These are phyloP conservation scores for Paecilomyces niveus DNA, from an alignment of 2,329 filamentous ascomycete species.

Conservation along the genomic window DNA sequence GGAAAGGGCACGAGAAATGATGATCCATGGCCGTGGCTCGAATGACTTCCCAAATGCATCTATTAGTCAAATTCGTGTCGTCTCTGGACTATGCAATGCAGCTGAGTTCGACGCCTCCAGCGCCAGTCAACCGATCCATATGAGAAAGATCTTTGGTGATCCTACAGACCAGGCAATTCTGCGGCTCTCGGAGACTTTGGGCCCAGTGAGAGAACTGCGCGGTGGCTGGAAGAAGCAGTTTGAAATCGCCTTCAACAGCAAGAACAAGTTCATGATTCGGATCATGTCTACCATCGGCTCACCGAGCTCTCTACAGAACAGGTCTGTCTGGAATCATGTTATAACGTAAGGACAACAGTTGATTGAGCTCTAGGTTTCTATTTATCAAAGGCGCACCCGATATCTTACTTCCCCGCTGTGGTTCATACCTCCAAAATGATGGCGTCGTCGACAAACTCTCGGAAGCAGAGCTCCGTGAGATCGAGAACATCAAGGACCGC, in stretches of 20 bases:
- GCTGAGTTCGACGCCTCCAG: conserved; percentile 66
- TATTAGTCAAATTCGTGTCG: conserved; percentile 52
- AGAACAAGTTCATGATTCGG: conserved; percentile 75
- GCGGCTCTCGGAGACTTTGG: conserved; percentile 61
- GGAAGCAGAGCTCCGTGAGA: conserved; percentile 32
- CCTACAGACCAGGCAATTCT: conserved; percentile 70
- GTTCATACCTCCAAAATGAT: conserved; percentile 48
- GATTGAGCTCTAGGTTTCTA: conserved; percentile 41
- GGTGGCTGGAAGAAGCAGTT: conserved; percentile 59
- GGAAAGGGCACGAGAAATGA: neutral
- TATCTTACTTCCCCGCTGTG: conserved; percentile 60
- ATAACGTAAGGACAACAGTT: neutral
- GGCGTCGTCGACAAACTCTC: conserved; percentile 50
- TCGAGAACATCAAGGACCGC: conserved; percentile 57
- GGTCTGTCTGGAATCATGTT: too few species aligned
- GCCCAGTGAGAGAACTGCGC: conserved; percentile 53
- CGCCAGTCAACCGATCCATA: conserved; percentile 49
- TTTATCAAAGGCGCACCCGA: conserved; percentile 78
- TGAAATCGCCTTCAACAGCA: conserved; percentile 69
- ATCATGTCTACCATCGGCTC: conserved; percentile 40
- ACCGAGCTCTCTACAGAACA: neutral
- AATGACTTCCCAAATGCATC: conserved; percentile 26
- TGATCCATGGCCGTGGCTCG: conserved; percentile 15
- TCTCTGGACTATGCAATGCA: conserved; percentile 65
- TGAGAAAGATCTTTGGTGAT: conserved; percentile 64